These are phyloP conservation scores for Mycena chlorophos DNA, from an alignment of 768 basidiomycete genomes.

Conservation along the genomic window DNA sequence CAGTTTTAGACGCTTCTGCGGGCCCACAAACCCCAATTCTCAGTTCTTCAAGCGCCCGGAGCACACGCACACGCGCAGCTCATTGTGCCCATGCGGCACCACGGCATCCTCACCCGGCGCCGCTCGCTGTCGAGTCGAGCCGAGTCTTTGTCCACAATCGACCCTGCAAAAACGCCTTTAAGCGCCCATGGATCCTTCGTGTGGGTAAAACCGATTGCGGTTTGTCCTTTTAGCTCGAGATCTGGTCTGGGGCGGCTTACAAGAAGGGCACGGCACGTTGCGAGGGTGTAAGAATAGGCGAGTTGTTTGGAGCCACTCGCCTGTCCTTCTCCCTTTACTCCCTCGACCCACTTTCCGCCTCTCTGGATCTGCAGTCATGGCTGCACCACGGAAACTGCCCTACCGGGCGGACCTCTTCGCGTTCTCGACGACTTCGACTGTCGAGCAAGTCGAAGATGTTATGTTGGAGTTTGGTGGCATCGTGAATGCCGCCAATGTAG, in stretches of 20 bases:
- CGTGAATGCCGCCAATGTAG: conserved; percentile 25
- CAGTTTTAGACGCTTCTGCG: background rate
- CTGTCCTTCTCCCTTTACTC: background rate
- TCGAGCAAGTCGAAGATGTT: conserved; percentile 25
- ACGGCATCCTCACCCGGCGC: too few relatives aligned
- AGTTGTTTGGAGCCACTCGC: background rate
- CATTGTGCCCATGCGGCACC: too few relatives aligned
- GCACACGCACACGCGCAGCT: too few relatives aligned
- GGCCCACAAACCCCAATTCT: background rate
- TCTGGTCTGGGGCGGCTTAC: too few relatives aligned
- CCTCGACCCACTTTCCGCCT: background rate
- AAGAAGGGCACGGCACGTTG: too few relatives aligned
- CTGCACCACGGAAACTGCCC: conserved; percentile 23
- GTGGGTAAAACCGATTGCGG: too few relatives aligned
- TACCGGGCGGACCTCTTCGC: conserved; percentile 26
- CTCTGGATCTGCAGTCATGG: conserved; percentile 20
- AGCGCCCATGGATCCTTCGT: too few relatives aligned
- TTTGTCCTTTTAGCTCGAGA: too few relatives aligned
- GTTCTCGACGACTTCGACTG: conserved; percentile 6
- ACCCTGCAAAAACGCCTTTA: too few relatives aligned
- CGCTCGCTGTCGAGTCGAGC: too few relatives aligned
- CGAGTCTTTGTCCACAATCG: too few relatives aligned
- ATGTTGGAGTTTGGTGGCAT: conserved; percentile 24
- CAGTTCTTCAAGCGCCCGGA: background rate
- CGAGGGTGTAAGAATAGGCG: background rate